Evolutionary conservation across 805 yeast species (phyloP), one percentile per base, ranked within the genome.

Genomic region (Sugiyamaella boreocaroliniensis): DNA sequence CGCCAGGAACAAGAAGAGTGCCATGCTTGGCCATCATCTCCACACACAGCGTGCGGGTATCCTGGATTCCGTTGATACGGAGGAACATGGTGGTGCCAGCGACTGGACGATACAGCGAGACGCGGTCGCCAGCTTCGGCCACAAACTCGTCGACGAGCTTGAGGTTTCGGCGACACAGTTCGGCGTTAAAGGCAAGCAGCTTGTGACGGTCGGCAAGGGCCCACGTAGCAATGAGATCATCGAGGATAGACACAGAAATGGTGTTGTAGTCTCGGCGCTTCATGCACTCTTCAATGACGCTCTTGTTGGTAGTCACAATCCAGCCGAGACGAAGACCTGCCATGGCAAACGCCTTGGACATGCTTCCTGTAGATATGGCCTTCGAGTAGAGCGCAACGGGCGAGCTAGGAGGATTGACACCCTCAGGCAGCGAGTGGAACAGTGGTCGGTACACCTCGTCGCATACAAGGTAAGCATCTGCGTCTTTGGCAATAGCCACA

Each of bases 401-500:
- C 2, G 79, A 73, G 29, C 62, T 63, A 4, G 81, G 78, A n/a
- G 43, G 22, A 18, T 51, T 53, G 8, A 49, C 45, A 14, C 49
- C 61, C 1, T 61, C 55, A 1, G 58, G 57, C 8, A 66, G 56
- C 4, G 73, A 67, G 61, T 78, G 80, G 61, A 68, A 76, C 48
- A 79, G 64, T 10, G 82, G 83, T 9, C 81, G 64, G 59, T 79
- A 79, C 7, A 78, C 82, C 56, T 79, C 82, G 61, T 79, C 83
- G 45, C 76, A 71, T 47, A 76, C 60, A 9, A 79, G 51, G 47
- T 71, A 71, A 8, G 68, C 65, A 43, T 64, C 70, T 15, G 63
- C 52, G 14, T 59, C 47, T 29, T 60, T 49, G 43, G 81, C 77
- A 26, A 77, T 52, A 2, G 62, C 65, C 8, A 73, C 74, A 26